Percentiles rank a stretch among this genome's conserved stretches.
These are phyloP conservation scores for Barnettozyma vustinii DNA, from an alignment of 805 yeast genomes.

Conservation along the genomic window DNA sequence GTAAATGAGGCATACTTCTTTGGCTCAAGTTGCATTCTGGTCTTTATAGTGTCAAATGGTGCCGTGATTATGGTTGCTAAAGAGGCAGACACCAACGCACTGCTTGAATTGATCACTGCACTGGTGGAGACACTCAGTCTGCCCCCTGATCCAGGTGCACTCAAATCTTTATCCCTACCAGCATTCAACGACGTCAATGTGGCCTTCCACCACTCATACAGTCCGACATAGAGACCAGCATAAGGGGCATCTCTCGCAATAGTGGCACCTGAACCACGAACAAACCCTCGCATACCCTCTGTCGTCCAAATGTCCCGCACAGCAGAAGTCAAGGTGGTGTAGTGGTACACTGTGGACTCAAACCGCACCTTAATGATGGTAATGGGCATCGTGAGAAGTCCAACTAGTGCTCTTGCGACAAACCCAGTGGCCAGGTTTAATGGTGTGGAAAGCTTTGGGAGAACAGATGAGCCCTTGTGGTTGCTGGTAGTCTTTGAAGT, in stretches of 20 bases:
- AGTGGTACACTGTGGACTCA: conserved; percentile 75
- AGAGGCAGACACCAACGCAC: conserved; percentile 79
- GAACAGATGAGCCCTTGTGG: conserved; percentile 28
- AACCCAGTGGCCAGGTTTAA: conserved; percentile 79
- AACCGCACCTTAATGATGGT: conserved; percentile 85
- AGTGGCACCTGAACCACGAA: conserved; percentile 85
- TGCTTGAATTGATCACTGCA: conserved; percentile 57
- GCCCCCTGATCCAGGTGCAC: too few relatives aligned
- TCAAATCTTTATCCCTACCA: not conserved
- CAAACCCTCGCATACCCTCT: conserved; percentile 65
- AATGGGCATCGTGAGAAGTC: conserved; percentile 88
- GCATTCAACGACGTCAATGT: conserved; percentile 36
- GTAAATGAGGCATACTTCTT: conserved; percentile 35
- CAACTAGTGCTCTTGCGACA: conserved; percentile 72
- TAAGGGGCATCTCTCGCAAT: conserved; percentile 90
- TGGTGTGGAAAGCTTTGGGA: conserved; percentile 67
- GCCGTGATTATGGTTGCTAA: conserved; percentile 83
- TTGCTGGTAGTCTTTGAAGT: conserved; percentile 10
- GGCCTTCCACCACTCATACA: conserved; percentile 73
- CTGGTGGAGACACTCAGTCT: conserved; percentile 32
- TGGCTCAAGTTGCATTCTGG: conserved; percentile 78
- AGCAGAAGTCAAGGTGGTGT: conserved; percentile 61
- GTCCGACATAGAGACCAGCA: conserved; percentile 85
- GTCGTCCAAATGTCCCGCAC: conserved; percentile 44
- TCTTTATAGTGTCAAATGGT: conserved; percentile 92